Evolutionary conservation across 2,329 filamentous ascomycete genomes (phyloP).

Genomic region (Verticillium alfalfae): DNA sequence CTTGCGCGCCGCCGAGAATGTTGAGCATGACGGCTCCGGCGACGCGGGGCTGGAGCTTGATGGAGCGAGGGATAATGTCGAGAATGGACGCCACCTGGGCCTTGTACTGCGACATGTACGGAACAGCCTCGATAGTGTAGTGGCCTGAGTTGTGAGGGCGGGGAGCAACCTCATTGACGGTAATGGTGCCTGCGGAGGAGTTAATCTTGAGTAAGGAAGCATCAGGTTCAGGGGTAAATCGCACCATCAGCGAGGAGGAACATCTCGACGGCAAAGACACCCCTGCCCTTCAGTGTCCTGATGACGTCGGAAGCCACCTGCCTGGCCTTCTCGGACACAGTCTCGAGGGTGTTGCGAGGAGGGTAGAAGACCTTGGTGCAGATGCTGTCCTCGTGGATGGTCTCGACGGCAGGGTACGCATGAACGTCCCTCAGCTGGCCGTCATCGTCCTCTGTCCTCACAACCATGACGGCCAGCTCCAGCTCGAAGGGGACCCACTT

Average conservation of each 20-base stretch:
- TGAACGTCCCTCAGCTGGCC: slow-evolving; percentile 46
- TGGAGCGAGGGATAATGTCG: slow-evolving; percentile 50
- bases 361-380: slow-evolving; percentile 91
- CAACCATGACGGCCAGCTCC: slow-evolving; percentile 91
- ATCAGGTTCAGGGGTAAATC: slow-evolving; percentile 5
- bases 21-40: slow-evolving; percentile 72
- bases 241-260: slow-evolving; percentile 72
- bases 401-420: slow-evolving; percentile 88
- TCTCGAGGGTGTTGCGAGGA: slow-evolving; percentile 61
- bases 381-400: slow-evolving; percentile 89
- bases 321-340: slow-evolving; percentile 61
- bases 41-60: slow-evolving; percentile 52
- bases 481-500: slow-evolving; percentile 80
- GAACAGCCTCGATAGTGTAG: slow-evolving; percentile 89
- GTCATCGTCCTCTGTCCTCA: slow-evolving; percentile 71
- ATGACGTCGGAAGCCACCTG: slow-evolving; percentile 76
- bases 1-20: slow-evolving; percentile 64
- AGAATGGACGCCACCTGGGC: slow-evolving; percentile 84
- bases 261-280: slow-evolving; percentile 95
- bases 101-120: slow-evolving; percentile 83
- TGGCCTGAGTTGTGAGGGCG: slow-evolving; percentile 80
- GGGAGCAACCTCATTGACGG: slow-evolving; percentile 85
- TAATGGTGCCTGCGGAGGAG: slow-evolving; percentile 42
- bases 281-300: slow-evolving; percentile 75
- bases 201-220: slow-evolving; percentile 5